phyloP scores from a whole-genome alignment of 495 filamentous ascomycete species.

The Xylaria nigripes region DNA sequence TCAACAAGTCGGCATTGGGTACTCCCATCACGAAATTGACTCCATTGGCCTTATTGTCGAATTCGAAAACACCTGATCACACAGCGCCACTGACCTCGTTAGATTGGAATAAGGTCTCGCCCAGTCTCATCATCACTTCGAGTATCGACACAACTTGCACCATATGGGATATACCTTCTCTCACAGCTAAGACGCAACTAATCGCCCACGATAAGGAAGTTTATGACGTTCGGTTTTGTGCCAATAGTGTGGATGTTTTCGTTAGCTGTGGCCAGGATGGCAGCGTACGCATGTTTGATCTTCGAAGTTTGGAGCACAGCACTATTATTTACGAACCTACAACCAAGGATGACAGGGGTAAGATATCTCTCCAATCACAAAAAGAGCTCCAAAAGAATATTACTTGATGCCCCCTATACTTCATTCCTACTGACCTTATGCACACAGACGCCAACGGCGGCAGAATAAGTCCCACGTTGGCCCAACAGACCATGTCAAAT shows the following conservation, averaged over 20 bases:
- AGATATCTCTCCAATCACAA: constrained; percentile 3
- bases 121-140: constrained; percentile 94
- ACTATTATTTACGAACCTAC: constrained; percentile 99
- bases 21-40: constrained; percentile 75
- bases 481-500: constrained; percentile 65
- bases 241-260: constrained; percentile 92
- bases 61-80: constrained; percentile 96
- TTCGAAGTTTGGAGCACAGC: constrained; percentile 91
- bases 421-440: not conserved
- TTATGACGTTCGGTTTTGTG: constrained; percentile 96
- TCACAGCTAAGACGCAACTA: constrained; percentile 96
- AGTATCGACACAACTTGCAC: constrained; percentile 99
- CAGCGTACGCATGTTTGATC: constrained; percentile 97
- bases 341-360: constrained; percentile 79
- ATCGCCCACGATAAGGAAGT: constrained; percentile 99
- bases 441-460: constrained; percentile 36
- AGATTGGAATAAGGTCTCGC: constrained; percentile 96
- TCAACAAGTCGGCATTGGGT: constrained; percentile 60
- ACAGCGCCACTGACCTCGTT: constrained; percentile 92
- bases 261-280: constrained; percentile 96
- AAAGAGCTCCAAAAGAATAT: not conserved
- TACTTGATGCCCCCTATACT: not conserved
- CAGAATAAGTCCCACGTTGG: constrained; percentile 54
- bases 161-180: constrained; percentile 98
- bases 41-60: constrained; percentile 85